Evolutionary conservation across 2,329 filamentous ascomycete genomes (phyloP), one percentile per base, ranked within the genome.

Genomic region (Apiospora kogelbergensis): DNA sequence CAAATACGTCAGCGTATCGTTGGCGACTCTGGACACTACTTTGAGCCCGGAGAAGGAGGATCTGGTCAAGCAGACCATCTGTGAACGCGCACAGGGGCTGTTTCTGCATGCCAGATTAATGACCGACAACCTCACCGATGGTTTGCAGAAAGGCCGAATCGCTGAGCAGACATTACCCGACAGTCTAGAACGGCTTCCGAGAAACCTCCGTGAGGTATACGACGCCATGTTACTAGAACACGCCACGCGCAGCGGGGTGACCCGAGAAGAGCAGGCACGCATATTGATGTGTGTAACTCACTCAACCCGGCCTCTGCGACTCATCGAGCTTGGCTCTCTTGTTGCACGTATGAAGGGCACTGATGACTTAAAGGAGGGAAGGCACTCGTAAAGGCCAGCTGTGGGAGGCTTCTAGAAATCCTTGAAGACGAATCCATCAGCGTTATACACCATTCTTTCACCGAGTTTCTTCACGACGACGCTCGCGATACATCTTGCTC

Each of bases 361-460:
- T 40, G 63, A 66, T 20, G 73, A 76, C 24, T 67, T 78, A 9
- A 73, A 73, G 67, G 69, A 74, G 9, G 76, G 73, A n/a, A 84
- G 70, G 70, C 77, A 3, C 73, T 82, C 10, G 77, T 83, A 2
- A 75, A 80, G 42, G 73, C 74, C 30, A 78, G 79, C 2, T 84
- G 81, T 70, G 83, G 83, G 0, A 80, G 82, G 6, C 73, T 86
- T 4, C 70, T 85, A 4, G 82, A 85, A 69, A 78, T 84, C 15
- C 74, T 82, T 3, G 78, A 80, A 15, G 81, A 85, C 69, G 83
- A 84, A 64, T 82, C 80, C 0, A 74, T 85, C 26, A 78, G 76
- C 24, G 78, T 85, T 10, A 78, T 85, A 6, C 83, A 86, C 68
- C 83, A 85, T 67, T 84, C 82, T 1, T 79, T 86, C n/a, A 85